Evolutionary conservation across 139 green algal genomes (phyloP).

Genomic region (Chlorella vulgaris): DNA sequence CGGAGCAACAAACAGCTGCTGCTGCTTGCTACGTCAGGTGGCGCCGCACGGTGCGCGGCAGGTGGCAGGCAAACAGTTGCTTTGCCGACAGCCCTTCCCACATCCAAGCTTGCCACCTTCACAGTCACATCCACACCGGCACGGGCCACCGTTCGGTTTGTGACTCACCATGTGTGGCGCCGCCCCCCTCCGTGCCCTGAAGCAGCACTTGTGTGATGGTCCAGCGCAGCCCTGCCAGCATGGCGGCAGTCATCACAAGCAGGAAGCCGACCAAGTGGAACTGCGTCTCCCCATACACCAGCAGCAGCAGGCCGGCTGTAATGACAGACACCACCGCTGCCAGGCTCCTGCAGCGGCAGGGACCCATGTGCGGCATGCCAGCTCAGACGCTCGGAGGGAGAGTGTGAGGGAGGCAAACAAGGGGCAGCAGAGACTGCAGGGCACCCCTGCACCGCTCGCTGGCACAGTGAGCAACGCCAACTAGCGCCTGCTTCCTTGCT

Average conservation of each 20-base stretch:
- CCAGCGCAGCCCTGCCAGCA: conserved; percentile 84
- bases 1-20: no score
- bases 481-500: no score
- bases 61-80: no score
- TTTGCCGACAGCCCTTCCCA: no score
- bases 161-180: conserved; percentile 23
- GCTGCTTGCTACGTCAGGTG: no score
- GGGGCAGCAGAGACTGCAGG: no score
- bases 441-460: no score
- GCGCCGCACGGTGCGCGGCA: no score
- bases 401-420: not conserved
- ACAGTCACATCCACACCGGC: no score
- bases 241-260: conserved; percentile 86
- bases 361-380: no score
- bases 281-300: conserved; percentile 87
- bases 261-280: conserved; percentile 87
- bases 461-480: not conserved
- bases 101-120: no score
- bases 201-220: conserved; percentile 85
- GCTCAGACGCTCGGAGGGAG: not conserved
- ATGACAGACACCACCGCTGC: conserved; percentile 83
- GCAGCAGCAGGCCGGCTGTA: conserved; percentile 78
- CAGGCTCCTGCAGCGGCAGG: conserved; percentile 66
- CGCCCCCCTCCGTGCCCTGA: conserved; percentile 49
- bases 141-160: no score